A percentile compares a stretch with the other conserved stretches of the same genome.
Evolutionary conservation across 1,139 yeast species (phyloP).

Genomic region (Kazachstania sp.): DNA sequence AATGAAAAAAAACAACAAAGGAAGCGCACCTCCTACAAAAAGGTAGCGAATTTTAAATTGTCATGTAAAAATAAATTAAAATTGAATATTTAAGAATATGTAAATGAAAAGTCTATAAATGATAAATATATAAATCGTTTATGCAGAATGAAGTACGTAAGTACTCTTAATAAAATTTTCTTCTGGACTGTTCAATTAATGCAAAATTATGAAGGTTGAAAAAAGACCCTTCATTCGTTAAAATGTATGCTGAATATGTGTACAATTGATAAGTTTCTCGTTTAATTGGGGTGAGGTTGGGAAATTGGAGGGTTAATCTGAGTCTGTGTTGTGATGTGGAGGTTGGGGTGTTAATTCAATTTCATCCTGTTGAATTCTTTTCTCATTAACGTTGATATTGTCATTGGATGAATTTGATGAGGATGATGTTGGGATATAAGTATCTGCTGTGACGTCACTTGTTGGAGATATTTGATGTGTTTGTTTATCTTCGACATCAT

Average conservation of each 20-base stretch:
- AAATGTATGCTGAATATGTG: background rate
- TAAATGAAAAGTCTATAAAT: constrained; percentile 2
- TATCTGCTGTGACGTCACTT: constrained; percentile 1
- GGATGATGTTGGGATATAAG: background rate
- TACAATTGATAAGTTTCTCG: background rate
- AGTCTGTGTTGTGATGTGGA: background rate
- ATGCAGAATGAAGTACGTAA: background rate
- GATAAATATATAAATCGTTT: background rate
- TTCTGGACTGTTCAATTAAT: background rate
- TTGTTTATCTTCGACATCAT: background rate
- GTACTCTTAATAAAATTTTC: background rate
- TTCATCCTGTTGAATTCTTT: background rate
- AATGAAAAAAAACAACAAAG: no score
- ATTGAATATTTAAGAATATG: constrained; percentile 1
- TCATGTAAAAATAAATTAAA: background rate
- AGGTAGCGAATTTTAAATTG: no score
- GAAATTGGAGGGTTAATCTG: background rate
- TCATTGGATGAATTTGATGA: background rate
- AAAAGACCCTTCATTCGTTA: background rate
- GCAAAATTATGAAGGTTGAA: background rate
- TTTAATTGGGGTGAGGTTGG: background rate
- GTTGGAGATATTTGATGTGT: background rate
- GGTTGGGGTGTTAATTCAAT: background rate
- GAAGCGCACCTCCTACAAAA: no score
- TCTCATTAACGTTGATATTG: background rate